Evolutionary conservation across 176 grass and related monocot species (phyloP), one percentile per base, ranked within the genome.

Genomic region (Ensete ventricosum): DNA sequence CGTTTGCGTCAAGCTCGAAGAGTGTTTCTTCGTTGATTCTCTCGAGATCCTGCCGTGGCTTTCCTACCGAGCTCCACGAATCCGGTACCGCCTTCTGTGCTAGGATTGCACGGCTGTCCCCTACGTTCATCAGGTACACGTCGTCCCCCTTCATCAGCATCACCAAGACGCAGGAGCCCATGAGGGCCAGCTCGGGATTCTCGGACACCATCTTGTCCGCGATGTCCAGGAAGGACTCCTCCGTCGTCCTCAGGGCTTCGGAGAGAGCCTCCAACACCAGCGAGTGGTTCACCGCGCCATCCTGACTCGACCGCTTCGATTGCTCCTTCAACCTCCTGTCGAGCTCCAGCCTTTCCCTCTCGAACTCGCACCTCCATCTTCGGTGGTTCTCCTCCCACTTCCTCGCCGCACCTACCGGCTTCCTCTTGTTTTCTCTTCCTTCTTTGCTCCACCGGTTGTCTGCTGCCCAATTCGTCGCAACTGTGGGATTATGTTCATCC

Each of bases 141-240:
- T 75, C 73, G 24, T 75, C 54, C 14, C 73, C 73, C 16, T 75
- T 75, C 73, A 75, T 57, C 54, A 75, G 55, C 73, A 75, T 75
- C 26, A 48, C 73, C 14, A 75, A 21, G 55, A 59, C 73, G 27
- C 73, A 75, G 25, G 73, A 75, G 53, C 73, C 73, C 73, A 75
- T 75, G 14, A 75, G 73, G 14, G 73, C 73, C 13, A 75, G 25
- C 54, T 75, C 73, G 17, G 73, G 73, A 52, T 75, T 75, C 25
- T 75, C 73, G 1, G 54, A 11, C 12, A 55, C 54, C 54, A 75
- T 75, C 27, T 60, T 75, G 29, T 75, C 73, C 9, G 73, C 73
- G 24, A 75, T 59, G 54, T 75, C 73, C 53, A 75, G 48, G 55
- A 75, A 75, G 24, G 73, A 75, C 25, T 59, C 73, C 54, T 75